These are phyloP conservation scores for Pyrenopolyporus hunteri DNA, from an alignment of 495 filamentous ascomycete species.

Conservation along the genomic window DNA sequence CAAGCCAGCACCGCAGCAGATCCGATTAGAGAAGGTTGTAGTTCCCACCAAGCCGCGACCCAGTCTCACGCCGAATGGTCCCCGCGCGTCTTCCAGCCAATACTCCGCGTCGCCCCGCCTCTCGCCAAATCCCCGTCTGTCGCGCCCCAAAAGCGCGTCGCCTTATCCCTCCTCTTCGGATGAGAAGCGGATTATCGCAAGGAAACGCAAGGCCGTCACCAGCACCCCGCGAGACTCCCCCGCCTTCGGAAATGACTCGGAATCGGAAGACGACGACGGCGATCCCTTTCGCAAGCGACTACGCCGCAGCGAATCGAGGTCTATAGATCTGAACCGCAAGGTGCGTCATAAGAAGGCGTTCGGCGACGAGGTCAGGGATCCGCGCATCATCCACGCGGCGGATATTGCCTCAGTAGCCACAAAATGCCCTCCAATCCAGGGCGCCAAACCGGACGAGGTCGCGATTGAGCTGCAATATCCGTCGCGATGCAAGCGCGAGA, in stretches of 20 bases:
- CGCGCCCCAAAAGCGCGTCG: conserved; percentile 44
- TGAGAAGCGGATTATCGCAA: conserved; percentile 33
- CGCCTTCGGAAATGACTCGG: conserved; percentile 38
- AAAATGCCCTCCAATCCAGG: conserved; percentile 54
- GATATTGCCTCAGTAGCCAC: conserved; percentile 64
- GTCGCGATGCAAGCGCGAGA: conserved; percentile 69
- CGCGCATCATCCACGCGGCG: conserved; percentile 66
- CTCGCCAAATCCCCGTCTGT: conserved; percentile 35
- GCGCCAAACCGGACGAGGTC: conserved; percentile 58
- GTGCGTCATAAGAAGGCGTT: conserved; percentile 64
- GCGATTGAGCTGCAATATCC: conserved; percentile 73
- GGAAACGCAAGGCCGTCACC: conserved; percentile 41
- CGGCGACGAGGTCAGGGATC: conserved; percentile 60
- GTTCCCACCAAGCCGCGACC: conserved; percentile 35
- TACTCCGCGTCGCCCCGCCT: conserved; percentile 31
- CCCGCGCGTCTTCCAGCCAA: conserved; percentile 26
- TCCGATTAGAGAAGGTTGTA: conserved; percentile 46
- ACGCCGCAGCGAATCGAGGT: conserved; percentile 33
- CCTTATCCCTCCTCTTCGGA: conserved; percentile 47
- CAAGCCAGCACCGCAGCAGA: conserved; percentile 41
- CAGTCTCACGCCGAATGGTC: conserved; percentile 14
- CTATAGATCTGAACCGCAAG: conserved; percentile 61
- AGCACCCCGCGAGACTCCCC: conserved; percentile 42
- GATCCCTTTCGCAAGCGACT: conserved; percentile 41
- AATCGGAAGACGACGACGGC: conserved; percentile 36